A percentile compares a stretch with the other conserved stretches of the same genome.
These are phyloP conservation scores for Lactuca sativa DNA, from an alignment of 129 eudicot genomes.

Conservation along the genomic window DNA sequence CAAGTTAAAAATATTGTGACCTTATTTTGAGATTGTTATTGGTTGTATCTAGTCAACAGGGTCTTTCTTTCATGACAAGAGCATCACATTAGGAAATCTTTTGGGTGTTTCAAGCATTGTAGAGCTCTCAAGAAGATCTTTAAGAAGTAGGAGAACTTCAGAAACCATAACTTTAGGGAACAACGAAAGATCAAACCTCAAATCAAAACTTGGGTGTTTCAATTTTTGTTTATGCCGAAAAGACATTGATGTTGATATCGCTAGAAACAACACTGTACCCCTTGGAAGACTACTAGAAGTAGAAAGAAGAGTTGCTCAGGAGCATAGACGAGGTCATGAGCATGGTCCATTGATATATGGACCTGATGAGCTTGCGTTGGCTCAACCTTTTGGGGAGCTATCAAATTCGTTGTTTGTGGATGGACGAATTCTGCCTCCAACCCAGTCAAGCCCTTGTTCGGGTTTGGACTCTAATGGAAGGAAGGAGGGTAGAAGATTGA, in stretches of 20 bases:
- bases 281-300: slow-evolving; percentile 69
- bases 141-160: slow-evolving; percentile 49
- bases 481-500: slow-evolving; percentile 29
- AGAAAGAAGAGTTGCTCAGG: slow-evolving; percentile 57
- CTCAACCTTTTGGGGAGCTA: slow-evolving; percentile 46
- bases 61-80: slow-evolving; percentile 74
- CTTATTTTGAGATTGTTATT: slow-evolving; percentile 4
- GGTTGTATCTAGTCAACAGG: slow-evolving; percentile 59
- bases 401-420: slow-evolving; percentile 61
- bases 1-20: neutral
- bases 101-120: slow-evolving; percentile 68
- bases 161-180: slow-evolving; percentile 45
- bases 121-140: slow-evolving; percentile 61
- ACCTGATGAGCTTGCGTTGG: slow-evolving; percentile 50
- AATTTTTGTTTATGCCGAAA: slow-evolving; percentile 80
- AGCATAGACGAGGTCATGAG: slow-evolving; percentile 37
- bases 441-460: slow-evolving; percentile 35
- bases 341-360: slow-evolving; percentile 38
- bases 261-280: slow-evolving; percentile 53
- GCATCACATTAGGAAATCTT: slow-evolving; percentile 71
- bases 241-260: slow-evolving; percentile 62
- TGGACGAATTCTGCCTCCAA: slow-evolving; percentile 67
- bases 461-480: slow-evolving; percentile 36
- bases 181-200: slow-evolving; percentile 42
- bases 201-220: slow-evolving; percentile 58